Evolutionary conservation across 768 basidiomycete species (phyloP).

Genomic region (Boletales sp.): DNA sequence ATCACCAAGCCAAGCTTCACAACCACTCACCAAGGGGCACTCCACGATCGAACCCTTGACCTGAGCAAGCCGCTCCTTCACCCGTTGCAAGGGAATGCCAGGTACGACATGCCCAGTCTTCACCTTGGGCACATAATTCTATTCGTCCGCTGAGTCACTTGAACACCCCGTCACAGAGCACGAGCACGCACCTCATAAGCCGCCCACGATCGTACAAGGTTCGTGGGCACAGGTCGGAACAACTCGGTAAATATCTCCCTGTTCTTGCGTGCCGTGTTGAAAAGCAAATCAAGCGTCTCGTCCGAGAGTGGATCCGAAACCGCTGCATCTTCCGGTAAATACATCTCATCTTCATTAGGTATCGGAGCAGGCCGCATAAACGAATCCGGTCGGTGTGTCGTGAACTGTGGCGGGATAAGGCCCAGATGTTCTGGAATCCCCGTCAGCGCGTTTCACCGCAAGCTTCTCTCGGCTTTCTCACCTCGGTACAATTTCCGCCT

Average conservation of each 20-base stretch:
- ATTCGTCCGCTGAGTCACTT: constrained; percentile 7
- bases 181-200: constrained; percentile 63
- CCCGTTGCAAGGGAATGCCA: constrained; percentile 57
- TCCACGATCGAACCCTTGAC: constrained; percentile 76
- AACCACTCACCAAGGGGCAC: constrained; percentile 57
- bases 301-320: constrained; percentile 80
- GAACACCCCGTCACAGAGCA: not conserved
- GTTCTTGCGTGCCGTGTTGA: constrained; percentile 71
- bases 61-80: constrained; percentile 71
- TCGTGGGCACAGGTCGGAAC: constrained; percentile 84
- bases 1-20: not conserved
- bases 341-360: constrained; percentile 65
- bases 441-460: not conserved
- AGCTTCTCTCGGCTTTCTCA: constrained; percentile 24
- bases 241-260: constrained; percentile 82
- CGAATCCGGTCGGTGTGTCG: constrained; percentile 35
- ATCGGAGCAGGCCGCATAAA: constrained; percentile 82
- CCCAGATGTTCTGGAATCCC: constrained; percentile 73
- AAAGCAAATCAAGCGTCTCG: constrained; percentile 57
- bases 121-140: constrained; percentile 74
- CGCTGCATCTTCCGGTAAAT: constrained; percentile 50
- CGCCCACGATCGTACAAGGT: constrained; percentile 74
- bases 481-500: constrained; percentile 83
- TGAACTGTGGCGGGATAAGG: constrained; percentile 70
- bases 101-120: constrained; percentile 81